Evolutionary conservation across 352 stramenopile genomes (phyloP).

Genomic region (Pythium biforme): DNA sequence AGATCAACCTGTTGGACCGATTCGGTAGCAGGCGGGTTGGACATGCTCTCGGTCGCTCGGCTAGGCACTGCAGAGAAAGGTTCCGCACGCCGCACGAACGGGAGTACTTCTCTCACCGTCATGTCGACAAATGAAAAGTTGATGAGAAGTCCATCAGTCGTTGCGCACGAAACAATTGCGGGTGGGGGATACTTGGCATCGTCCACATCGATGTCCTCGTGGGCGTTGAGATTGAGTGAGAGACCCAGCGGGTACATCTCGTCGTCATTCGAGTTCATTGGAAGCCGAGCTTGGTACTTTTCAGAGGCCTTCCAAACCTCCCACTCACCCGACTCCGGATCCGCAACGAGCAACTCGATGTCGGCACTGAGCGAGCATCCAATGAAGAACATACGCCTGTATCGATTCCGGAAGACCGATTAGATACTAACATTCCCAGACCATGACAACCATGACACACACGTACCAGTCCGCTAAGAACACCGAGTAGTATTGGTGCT

Average conservation of each 20-base stretch:
- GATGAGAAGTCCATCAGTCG: constrained; percentile 59
- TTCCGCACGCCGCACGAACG: constrained; percentile 16
- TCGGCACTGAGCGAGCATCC: constrained; percentile 76
- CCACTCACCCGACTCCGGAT: constrained; percentile 60
- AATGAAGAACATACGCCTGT: constrained; percentile 80
- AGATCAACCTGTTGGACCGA: neutral
- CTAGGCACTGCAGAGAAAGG: neutral
- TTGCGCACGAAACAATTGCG: constrained; percentile 53
- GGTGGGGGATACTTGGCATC: constrained; percentile 46
- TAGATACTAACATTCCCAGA: neutral
- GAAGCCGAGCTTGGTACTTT: constrained; percentile 71
- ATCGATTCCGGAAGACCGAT: neutral
- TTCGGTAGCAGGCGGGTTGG: neutral
- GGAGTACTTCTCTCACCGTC: constrained; percentile 37
- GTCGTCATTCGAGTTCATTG: constrained; percentile 67
- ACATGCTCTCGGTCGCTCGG: neutral
- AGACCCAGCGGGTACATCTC: constrained; percentile 66
- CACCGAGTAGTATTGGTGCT: constrained; percentile 65
- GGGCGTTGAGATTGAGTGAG: constrained; percentile 59
- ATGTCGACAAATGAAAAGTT: constrained; percentile 73
- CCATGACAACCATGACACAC: constrained; percentile 10
- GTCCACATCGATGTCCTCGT: constrained; percentile 43
- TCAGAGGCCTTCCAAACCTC: constrained; percentile 73
- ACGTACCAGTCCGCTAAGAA: constrained; percentile 61
- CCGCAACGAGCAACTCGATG: constrained; percentile 69